Evolutionary conservation across 768 basidiomycete species (phyloP).

Genomic region (Lyophyllum atratum): DNA sequence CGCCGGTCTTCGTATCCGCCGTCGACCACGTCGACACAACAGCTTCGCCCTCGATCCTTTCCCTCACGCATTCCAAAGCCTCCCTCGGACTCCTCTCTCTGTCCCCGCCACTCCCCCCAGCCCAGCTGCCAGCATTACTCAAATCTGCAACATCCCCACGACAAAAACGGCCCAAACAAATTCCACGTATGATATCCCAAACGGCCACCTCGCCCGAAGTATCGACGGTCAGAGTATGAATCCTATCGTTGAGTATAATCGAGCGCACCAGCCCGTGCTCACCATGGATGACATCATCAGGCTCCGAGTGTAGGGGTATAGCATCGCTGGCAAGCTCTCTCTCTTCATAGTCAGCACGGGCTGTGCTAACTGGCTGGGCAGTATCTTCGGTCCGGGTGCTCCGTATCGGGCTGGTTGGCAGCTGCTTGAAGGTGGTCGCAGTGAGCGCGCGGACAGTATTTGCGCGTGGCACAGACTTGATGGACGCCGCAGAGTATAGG

Average conservation of each 20-base stretch:
- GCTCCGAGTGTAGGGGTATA: slow-evolving; percentile 46
- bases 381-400: slow-evolving; percentile 39
- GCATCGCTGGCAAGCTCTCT: slow-evolving; percentile 87
- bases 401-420: slow-evolving; percentile 29
- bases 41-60: slow-evolving; percentile 94
- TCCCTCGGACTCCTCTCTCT: slow-evolving; percentile 73
- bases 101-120: slow-evolving; percentile 38
- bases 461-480: slow-evolving; percentile 65
- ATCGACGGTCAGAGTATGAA: slow-evolving; percentile 90
- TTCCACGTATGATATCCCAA: slow-evolving; percentile 86
- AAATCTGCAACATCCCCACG: slow-evolving; percentile 66
- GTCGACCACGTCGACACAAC: slow-evolving; percentile 83
- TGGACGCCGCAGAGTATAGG: slow-evolving; percentile 82
- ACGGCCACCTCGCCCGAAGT: slow-evolving; percentile 86
- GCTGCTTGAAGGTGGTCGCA: slow-evolving; percentile 30
- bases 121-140: slow-evolving; percentile 48
- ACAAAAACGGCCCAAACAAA: slow-evolving; percentile 72
- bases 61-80: slow-evolving; percentile 83
- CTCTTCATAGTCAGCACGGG: slow-evolving; percentile 57
- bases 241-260: slow-evolving; percentile 81
- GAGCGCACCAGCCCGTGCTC: slow-evolving; percentile 82
- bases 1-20: slow-evolving; percentile 88
- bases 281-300: slow-evolving; percentile 76
- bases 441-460: slow-evolving; percentile 32
- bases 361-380: slow-evolving; percentile 35